Evolutionary conservation across 2,329 filamentous ascomycete genomes (phyloP), one percentile per base, ranked within the genome.

Genomic region (Colletotrichum musae): DNA sequence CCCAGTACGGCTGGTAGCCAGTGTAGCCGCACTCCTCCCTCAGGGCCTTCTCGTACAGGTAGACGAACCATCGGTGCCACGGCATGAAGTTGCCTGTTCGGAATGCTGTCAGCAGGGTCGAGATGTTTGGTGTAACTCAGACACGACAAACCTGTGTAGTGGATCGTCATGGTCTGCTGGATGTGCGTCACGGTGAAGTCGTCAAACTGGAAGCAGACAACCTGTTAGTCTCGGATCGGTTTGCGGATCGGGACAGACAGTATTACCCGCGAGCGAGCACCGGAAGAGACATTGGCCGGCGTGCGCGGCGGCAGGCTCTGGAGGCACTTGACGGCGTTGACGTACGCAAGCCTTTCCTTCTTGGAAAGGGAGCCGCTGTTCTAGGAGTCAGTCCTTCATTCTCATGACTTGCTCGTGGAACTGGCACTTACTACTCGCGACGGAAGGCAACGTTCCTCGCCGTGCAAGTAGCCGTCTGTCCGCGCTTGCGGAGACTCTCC

Each of bases 211-310:
- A 36, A 53, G 2, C 7, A 47, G 3, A 15, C 10, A 51, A 51
- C 5, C 0, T 12, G 48, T 61, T 52, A 53, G 43, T 61, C 32
- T 52, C 48, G 48, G 36, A 52, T 61, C 58, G 0, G 85, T 85
- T 70, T 83, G 79, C 63, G 84, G 81, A 63, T 87, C 80, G 67
- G 87, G 85, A 77, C 52, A 82, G 87, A 69, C 87, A 85, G 72
- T 18, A 87, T 86, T 70, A 82, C 86, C 70, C 84, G 71, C 7
- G 78, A 82, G 64, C 77, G 78, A 5, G 81, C 83, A 3, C 85
- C 86, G 0, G 84, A 77, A 0, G 80, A 81, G 12, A 79, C 75
- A 1, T 74, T 72, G 0, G 76, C 67, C 1, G 80, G 77, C 0
- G 79, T 80, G 36, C 73, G 74, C 5, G 83, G 71, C 2, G 83